Conservation (phyloP, 345 rosid genomes). For the Iberis pinnata region DNA sequence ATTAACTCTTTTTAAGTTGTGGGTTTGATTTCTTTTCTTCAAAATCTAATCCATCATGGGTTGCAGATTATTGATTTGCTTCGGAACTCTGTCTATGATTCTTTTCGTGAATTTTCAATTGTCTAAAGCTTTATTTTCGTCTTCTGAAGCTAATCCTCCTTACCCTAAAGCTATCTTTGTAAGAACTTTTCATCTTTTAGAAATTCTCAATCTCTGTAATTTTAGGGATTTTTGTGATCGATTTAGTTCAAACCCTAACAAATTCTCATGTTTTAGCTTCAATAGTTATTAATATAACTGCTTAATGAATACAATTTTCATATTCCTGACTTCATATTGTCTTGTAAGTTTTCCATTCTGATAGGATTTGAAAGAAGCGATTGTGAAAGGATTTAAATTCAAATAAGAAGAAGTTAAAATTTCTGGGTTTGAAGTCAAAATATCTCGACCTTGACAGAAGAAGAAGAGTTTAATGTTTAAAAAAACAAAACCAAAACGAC, state of each 20-base stretch:
- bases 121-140: slow-evolving; percentile 35
- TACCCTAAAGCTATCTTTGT: slow-evolving; percentile 78
- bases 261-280: background rate
- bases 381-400: slow-evolving; percentile 77
- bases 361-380: slow-evolving; percentile 81
- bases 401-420: slow-evolving; percentile 65
- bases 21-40: no score
- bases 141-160: slow-evolving; percentile 36
- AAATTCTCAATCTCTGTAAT: no score
- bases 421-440: slow-evolving; percentile 75
- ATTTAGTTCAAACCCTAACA: background rate
- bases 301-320: no score
- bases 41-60: slow-evolving; percentile 24
- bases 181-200: slow-evolving; percentile 13
- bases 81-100: slow-evolving; percentile 31
- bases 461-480: no score
- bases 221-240: background rate
- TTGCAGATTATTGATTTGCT: slow-evolving; percentile 12
- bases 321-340: no score
- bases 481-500: no score
- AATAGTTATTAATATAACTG: background rate
- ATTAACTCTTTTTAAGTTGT: no score
- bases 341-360: background rate
- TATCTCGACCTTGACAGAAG: no score
- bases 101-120: slow-evolving; percentile 31